phyloP scores from a whole-genome alignment of 495 filamentous ascomycete species.

The Lasiosphaeris hirsuta region DNA sequence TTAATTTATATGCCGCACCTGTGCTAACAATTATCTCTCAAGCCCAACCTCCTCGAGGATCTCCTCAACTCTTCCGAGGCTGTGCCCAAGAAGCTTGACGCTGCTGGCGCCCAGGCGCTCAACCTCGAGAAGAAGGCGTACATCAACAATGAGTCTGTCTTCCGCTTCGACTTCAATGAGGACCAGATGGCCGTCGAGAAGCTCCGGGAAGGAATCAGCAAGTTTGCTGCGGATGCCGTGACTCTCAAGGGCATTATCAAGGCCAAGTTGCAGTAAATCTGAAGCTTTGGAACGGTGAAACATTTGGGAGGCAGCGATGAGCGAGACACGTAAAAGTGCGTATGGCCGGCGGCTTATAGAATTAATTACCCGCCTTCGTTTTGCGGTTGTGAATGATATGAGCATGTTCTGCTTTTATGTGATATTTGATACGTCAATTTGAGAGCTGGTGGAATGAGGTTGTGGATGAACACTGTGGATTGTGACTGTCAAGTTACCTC shows the following conservation, averaged over 20 bases:
- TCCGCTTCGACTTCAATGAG: slow-evolving; percentile 99
- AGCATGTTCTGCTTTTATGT: slow-evolving; percentile 5
- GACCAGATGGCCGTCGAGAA: slow-evolving; percentile 99
- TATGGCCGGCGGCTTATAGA: not conserved
- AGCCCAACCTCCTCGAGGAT: slow-evolving; percentile 93
- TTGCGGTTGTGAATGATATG: slow-evolving; percentile 9
- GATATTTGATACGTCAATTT: not conserved
- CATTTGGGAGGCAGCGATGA: not conserved
- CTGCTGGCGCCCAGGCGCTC: slow-evolving; percentile 58
- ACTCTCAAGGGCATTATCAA: slow-evolving; percentile 90
- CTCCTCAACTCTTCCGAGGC: slow-evolving; percentile 73
- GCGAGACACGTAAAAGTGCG: slow-evolving; percentile 1
- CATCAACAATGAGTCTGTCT: slow-evolving; percentile 81
- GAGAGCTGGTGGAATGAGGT: too few relatives aligned
- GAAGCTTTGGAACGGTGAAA: not conserved
- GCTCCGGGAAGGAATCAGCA: slow-evolving; percentile 97
- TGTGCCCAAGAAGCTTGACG: slow-evolving; percentile 91
- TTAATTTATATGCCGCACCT: too few relatives aligned
- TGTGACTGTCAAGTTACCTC: too few relatives aligned
- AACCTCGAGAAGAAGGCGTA: slow-evolving; percentile 86
- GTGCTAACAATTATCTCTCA: not conserved
- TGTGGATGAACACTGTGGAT: too few relatives aligned
- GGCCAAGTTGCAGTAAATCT: slow-evolving; percentile 64
- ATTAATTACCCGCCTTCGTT: not conserved
- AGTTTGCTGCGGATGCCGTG: slow-evolving; percentile 93